These are phyloP conservation scores for Anthracocystis panici-leucophaei DNA, from an alignment of 1,284 basidiomycete species.

Conservation along the genomic window DNA sequence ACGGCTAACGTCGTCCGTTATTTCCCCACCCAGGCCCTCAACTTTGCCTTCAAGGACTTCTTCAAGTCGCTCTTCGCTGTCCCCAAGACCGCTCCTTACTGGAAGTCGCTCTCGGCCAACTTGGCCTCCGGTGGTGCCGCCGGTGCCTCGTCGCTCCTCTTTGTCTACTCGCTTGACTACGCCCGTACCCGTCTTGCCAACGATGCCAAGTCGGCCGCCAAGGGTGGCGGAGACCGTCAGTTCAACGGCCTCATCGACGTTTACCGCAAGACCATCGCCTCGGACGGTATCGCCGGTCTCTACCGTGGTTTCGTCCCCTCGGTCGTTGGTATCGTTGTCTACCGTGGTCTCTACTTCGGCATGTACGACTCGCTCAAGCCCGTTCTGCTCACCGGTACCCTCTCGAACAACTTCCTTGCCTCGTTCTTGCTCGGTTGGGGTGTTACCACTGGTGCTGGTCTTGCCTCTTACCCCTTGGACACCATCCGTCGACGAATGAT, in stretches of 20 bases:
- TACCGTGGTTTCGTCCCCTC: conserved; percentile 70
- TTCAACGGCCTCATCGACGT: conserved; percentile 70
- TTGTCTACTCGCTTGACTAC: conserved; percentile 70
- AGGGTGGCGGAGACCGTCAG: conserved; percentile 69
- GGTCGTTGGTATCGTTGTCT: conserved; percentile 70
- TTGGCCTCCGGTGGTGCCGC: conserved; percentile 70
- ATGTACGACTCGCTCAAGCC: conserved; percentile 70
- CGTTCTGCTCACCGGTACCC: conserved; percentile 67
- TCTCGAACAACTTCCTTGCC: conserved; percentile 69
- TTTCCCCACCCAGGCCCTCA: conserved; percentile 70
- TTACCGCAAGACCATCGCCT: conserved; percentile 69
- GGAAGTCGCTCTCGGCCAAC: conserved; percentile 69
- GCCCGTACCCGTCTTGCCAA: conserved; percentile 70
- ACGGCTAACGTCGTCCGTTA: conserved; percentile 70
- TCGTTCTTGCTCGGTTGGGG: conserved; percentile 70
- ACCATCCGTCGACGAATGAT: conserved; percentile 70
- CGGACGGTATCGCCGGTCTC: conserved; percentile 69
- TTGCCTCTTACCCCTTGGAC: conserved; percentile 70
- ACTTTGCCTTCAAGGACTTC: conserved; percentile 70
- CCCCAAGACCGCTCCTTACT: conserved; percentile 68
- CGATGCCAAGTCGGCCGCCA: conserved; percentile 69
- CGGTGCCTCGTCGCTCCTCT: conserved; percentile 69
- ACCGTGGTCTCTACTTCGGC: conserved; percentile 70
- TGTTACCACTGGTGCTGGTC: conserved; percentile 70
- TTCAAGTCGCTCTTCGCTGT: conserved; percentile 69